Evolutionary conservation across 208 protist genomes (phyloP).

Genomic region (Balamuthia mandrillaris): DNA sequence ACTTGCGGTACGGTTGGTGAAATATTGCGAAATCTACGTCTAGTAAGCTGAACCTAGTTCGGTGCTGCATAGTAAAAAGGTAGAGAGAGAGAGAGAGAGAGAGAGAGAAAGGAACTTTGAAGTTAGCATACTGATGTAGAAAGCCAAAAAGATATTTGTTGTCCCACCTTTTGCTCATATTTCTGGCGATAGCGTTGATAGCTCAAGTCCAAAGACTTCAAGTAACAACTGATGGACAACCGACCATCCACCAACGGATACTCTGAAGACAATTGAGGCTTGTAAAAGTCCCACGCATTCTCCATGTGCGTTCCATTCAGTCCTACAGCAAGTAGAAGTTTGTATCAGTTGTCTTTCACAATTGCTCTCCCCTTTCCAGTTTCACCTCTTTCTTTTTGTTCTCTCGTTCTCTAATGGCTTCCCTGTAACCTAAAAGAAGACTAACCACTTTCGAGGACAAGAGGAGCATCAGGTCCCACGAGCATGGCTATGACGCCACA

Average conservation of each 20-base stretch:
- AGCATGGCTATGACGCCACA: slow-evolving; percentile 83
- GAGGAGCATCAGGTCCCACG: slow-evolving; percentile 78
- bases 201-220: slow-evolving; percentile 79
- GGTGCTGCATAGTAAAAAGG: background rate
- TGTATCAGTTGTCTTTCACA: too few species aligned
- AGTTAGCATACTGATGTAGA: too few species aligned
- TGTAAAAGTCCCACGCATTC: slow-evolving; percentile 89
- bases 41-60: slow-evolving; percentile 24
- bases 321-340: too few species aligned
- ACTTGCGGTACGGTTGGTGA: slow-evolving; percentile 84
- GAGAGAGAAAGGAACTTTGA: too few species aligned
- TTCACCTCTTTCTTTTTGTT: too few species aligned
- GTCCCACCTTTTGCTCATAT: too few species aligned
- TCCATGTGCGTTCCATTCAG: slow-evolving; percentile 67
- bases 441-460: slow-evolving; percentile 68
- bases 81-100: too few species aligned
- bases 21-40: slow-evolving; percentile 71
- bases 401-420: too few species aligned
- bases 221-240: slow-evolving; percentile 78
- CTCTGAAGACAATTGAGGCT: slow-evolving; percentile 76
- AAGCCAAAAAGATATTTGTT: too few species aligned
- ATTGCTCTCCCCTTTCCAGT: too few species aligned
- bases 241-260: slow-evolving; percentile 83
- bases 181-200: slow-evolving; percentile 71
- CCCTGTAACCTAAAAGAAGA: too few species aligned